Percentiles rank a stretch among this genome's conserved stretches.
Evolutionary conservation across 345 rosid genomes (phyloP).

Genomic region (Hypericum perforatum): DNA sequence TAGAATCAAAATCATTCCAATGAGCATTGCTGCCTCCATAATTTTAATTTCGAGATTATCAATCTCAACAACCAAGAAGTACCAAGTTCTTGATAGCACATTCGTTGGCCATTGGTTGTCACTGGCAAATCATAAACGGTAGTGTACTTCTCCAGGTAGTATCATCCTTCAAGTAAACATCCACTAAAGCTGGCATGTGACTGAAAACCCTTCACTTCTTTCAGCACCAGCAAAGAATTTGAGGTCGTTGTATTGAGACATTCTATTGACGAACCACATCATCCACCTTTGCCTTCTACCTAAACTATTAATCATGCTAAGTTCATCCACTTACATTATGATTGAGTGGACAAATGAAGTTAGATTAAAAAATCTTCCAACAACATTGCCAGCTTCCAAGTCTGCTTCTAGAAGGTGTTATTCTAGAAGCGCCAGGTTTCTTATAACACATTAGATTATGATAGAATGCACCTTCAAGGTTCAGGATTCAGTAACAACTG

Average conservation of each 20-base stretch:
- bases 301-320: slow-evolving; percentile 63
- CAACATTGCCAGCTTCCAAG: too few relatives aligned
- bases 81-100: too few relatives aligned
- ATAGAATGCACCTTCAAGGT: too few relatives aligned
- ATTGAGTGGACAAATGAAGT: too few relatives aligned
- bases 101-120: slow-evolving; percentile 14
- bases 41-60: too few relatives aligned
- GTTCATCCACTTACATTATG: slow-evolving; percentile 57
- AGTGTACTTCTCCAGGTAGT: slow-evolving; percentile 44
- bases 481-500: slow-evolving; percentile 12
- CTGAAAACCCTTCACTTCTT: slow-evolving; percentile 61
- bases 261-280: slow-evolving; percentile 67
- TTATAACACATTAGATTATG: too few relatives aligned
- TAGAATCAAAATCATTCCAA: too few relatives aligned
- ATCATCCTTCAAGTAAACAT: slow-evolving; percentile 68
- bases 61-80: too few relatives aligned
- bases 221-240: slow-evolving; percentile 54
- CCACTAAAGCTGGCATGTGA: slow-evolving; percentile 74
- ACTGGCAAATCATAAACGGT: slow-evolving; percentile 49
- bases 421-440: too few relatives aligned
- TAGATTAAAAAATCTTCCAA: too few relatives aligned
- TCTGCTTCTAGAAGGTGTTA: too few relatives aligned
- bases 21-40: too few relatives aligned
- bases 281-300: slow-evolving; percentile 70
- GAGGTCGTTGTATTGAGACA: slow-evolving; percentile 69